Evolutionary conservation across 2,329 filamentous ascomycete species (phyloP).

Genomic region (Periconia digitata): DNA sequence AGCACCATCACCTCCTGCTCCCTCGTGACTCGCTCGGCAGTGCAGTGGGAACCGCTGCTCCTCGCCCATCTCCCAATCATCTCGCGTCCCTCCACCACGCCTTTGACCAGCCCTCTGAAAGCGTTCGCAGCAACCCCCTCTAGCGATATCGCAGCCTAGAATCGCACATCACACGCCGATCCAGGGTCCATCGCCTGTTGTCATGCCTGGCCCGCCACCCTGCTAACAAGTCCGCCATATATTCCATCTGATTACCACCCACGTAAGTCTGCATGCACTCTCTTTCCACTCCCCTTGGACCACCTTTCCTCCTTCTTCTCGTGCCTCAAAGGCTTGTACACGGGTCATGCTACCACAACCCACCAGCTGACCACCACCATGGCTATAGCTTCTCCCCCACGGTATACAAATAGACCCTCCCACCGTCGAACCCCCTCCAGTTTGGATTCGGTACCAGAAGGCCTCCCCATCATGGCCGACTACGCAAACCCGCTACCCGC

Average conservation of each 20-base stretch:
- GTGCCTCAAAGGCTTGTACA: background rate
- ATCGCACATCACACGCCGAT: background rate
- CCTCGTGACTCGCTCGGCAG: background rate
- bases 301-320: background rate
- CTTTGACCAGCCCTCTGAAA: background rate
- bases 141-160: background rate
- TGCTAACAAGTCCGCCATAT: slow-evolving; percentile 2
- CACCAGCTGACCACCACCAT: slow-evolving; percentile 31
- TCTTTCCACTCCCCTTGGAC: background rate
- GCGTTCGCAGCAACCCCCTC: background rate
- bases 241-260: slow-evolving; percentile 2
- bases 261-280: background rate
- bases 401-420: slow-evolving; percentile 19
- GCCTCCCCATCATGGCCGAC: slow-evolving; percentile 32
- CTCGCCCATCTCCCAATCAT: slow-evolving; percentile 9
- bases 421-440: slow-evolving; percentile 34
- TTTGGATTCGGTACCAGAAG: slow-evolving; percentile 34
- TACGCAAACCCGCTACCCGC: slow-evolving; percentile 7
- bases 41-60: background rate
- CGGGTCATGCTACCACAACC: slow-evolving; percentile 9
- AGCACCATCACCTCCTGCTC: background rate
- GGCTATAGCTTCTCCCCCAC: slow-evolving; percentile 34
- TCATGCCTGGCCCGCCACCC: background rate
- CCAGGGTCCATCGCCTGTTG: background rate
- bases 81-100: slow-evolving; percentile 7